These are phyloP conservation scores for Quercus bicolor DNA, from an alignment of 306 rosid genomes.

Conservation along the genomic window DNA sequence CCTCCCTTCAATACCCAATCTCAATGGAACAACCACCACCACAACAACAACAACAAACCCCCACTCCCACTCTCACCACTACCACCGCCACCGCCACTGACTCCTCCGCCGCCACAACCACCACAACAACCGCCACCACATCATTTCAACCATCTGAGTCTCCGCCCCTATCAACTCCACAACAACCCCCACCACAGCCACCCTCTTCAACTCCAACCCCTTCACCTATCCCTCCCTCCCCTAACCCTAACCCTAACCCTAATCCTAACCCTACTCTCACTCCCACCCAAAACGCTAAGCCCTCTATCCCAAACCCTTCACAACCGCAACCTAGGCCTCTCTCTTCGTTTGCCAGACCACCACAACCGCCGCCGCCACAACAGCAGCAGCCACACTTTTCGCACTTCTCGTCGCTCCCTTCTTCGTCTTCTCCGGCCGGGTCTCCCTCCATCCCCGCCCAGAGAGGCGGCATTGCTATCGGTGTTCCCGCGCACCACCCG, in stretches of 20 bases:
- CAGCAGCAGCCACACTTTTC: slow-evolving; percentile 50
- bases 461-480: slow-evolving; percentile 70
- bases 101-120: slow-evolving; percentile 13
- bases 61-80: background rate
- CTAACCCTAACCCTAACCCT: slow-evolving; percentile 39
- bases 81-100: no score
- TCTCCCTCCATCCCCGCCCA: slow-evolving; percentile 42
- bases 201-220: slow-evolving; percentile 27
- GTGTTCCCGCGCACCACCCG: slow-evolving; percentile 77
- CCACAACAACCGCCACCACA: slow-evolving; percentile 9
- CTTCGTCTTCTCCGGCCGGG: slow-evolving; percentile 35
- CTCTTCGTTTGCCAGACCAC: slow-evolving; percentile 45
- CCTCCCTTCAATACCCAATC: no score
- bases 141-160: slow-evolving; percentile 22
- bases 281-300: slow-evolving; percentile 37
- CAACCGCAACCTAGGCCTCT: slow-evolving; percentile 47
- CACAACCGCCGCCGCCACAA: slow-evolving; percentile 11
- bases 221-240: slow-evolving; percentile 24
- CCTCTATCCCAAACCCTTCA: slow-evolving; percentile 7
- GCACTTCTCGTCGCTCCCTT: slow-evolving; percentile 39
- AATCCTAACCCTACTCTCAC: background rate
- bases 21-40: background rate
- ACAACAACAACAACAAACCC: background rate
- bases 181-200: slow-evolving; percentile 4
- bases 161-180: background rate